A percentile compares a stretch with the other conserved stretches of the same genome.
These are phyloP conservation scores for Colletotrichum camelliae DNA, from an alignment of 2,329 filamentous ascomycete species.

Conservation along the genomic window DNA sequence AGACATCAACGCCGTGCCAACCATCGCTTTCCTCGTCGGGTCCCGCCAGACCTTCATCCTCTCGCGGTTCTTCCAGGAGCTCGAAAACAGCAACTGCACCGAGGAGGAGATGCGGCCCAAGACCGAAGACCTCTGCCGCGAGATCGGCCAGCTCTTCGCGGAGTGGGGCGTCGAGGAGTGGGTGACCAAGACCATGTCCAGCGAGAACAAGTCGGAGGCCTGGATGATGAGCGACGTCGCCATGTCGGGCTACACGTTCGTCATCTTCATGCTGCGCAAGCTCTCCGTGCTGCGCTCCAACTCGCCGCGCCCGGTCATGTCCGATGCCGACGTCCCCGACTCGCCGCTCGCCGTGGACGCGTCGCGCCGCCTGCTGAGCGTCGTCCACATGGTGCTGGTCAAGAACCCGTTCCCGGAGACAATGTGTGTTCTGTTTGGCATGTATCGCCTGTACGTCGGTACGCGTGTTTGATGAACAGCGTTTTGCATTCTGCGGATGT, in stretches of 20 bases:
- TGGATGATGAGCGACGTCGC: conserved; percentile 34
- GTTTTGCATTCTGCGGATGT: conserved; percentile 26
- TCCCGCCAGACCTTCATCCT: conserved; percentile 33
- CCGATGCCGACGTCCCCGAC: conserved; percentile 32
- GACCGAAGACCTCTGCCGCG: conserved; percentile 31
- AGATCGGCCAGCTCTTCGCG: conserved; percentile 29
- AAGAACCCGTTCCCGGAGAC: conserved; percentile 28
- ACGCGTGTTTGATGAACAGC: conserved; percentile 29
- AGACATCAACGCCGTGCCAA: conserved; percentile 26
- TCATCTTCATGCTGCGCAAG: conserved; percentile 37
- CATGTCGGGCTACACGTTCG: conserved; percentile 33
- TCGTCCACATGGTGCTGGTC: conserved; percentile 24
- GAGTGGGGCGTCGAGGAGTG: conserved; percentile 33
- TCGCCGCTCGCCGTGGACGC: conserved; percentile 32
- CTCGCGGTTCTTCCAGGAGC: conserved; percentile 30
- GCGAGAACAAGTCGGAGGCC: conserved; percentile 22
- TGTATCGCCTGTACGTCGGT: conserved; percentile 32
- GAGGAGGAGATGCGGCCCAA: conserved; percentile 27
- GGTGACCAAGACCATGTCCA: conserved; percentile 23
- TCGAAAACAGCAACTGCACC: neutral
- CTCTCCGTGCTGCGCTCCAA: conserved; percentile 24
- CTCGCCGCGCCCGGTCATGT: conserved; percentile 29
- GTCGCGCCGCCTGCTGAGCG: conserved; percentile 25
- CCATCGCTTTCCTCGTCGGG: conserved; percentile 30
- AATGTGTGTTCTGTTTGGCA: conserved; percentile 28